A percentile compares a stretch with the other conserved stretches of the same genome.
Evolutionary conservation across 148 eudicot species (phyloP).

Genomic region (Rhododendron henanense): DNA sequence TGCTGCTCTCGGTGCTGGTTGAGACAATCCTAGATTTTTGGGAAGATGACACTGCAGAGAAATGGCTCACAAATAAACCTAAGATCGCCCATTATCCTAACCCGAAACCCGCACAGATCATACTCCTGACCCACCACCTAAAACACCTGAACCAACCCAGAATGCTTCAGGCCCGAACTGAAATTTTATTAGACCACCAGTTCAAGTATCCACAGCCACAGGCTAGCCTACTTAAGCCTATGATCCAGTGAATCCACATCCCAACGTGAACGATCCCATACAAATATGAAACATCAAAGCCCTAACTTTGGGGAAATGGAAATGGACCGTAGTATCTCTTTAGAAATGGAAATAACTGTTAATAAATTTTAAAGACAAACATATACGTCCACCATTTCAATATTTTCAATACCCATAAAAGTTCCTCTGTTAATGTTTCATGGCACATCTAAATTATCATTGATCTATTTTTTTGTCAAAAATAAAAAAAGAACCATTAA

Average conservation of each 20-base stretch:
- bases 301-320: not conserved
- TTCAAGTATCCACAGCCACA: not conserved
- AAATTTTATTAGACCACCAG: not conserved
- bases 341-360: not conserved
- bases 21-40: not conserved
- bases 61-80: not conserved
- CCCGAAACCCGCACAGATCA: not conserved
- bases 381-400: not conserved
- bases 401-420: not conserved
- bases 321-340: not conserved
- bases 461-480: not conserved
- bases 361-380: not conserved
- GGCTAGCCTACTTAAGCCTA: not conserved
- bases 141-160: not conserved
- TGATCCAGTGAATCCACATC: not conserved
- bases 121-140: not conserved
- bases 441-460: not conserved
- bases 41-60: not conserved
- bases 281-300: not conserved
- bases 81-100: not conserved
- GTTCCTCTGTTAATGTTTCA: not conserved
- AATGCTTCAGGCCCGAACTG: not conserved
- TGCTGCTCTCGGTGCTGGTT: not conserved
- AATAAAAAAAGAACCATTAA: not conserved
- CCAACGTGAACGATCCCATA: not conserved